Percentiles rank a stretch among this genome's conserved stretches.
Conservation (phyloP, 2,329 filamentous ascomycete species). For the Basipetospora chlamydospora region DNA sequence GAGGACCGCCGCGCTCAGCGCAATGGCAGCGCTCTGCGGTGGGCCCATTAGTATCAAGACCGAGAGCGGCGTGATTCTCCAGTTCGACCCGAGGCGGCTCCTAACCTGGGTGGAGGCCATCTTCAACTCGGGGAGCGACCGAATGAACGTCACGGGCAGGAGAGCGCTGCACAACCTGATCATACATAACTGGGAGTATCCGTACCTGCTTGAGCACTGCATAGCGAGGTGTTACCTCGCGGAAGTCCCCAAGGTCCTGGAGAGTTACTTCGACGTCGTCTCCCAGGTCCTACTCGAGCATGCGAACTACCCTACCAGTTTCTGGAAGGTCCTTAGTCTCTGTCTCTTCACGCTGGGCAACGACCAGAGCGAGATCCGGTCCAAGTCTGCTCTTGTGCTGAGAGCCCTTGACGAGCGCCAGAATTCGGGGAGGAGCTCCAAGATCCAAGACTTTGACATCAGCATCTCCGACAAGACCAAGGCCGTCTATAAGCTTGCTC, state of each 20-base stretch:
- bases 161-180: conserved; percentile 82
- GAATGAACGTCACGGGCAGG: conserved; percentile 79
- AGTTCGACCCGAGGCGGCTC: conserved; percentile 87
- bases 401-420: conserved; percentile 72
- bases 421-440: conserved; percentile 58
- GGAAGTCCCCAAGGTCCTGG: conserved; percentile 66
- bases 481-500: conserved; percentile 91
- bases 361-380: conserved; percentile 75
- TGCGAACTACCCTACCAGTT: conserved; percentile 67
- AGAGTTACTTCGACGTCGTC: conserved; percentile 91
- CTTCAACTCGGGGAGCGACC: conserved; percentile 81
- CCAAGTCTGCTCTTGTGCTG: conserved; percentile 72
- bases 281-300: conserved; percentile 75
- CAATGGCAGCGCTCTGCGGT: conserved; percentile 87
- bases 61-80: conserved; percentile 72
- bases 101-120: conserved; percentile 92
- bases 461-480: conserved; percentile 98
- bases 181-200: conserved; percentile 74
- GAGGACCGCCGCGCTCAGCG: conserved; percentile 75
- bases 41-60: conserved; percentile 76
- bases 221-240: conserved; percentile 83
- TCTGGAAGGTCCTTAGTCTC: conserved; percentile 81
- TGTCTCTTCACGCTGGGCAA: conserved; percentile 89
- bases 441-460: conserved; percentile 93
- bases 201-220: conserved; percentile 75